Base-by-base conservation (phyloP, 257 asterid genomes). In the Haberlea rhodopensis region DNA sequence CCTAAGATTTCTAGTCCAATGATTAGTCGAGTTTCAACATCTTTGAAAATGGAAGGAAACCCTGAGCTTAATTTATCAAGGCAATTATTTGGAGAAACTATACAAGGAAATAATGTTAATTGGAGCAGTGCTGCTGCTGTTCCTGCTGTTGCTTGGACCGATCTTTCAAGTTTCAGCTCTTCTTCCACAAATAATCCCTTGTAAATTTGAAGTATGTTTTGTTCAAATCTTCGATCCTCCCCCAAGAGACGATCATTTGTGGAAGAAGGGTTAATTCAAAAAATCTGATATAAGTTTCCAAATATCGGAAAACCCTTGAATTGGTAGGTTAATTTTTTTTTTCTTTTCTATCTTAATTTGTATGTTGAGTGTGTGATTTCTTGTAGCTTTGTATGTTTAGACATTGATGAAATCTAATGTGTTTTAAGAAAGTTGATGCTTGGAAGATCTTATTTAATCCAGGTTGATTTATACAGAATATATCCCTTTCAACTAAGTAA, bases 21-120 rank as follows among this genome's bases (percentile, higher is more conserved):
- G 16, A 45, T 85, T 4, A 71, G 67, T 43, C 96, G 81, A 69
- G 21, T 80, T n/a, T n/a, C n/a, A 53, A 84, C 85, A 4, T 76
- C 92, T 6, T 82, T 89, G 72, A 89, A 89, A 64, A 77, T 86
- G 90, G 96, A 89, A 71, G 92, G 72, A 26, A 73, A 72, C 49
- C 81, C 71, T 43, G 84, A 75, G 34, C 45, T 73, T 76, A 75
- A 74, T 59, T 53, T 78, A 68, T 75, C 90, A 28, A 71, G 87
- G 66, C 90, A 86, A 13, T 57, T 86, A 1, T 43, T 81, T 76
- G 91, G 83, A n/a, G 80, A 85, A 11, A n/a, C n/a, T n/a, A 72
- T 74, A 27, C 66, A 60, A 4, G 78, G 73, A 13, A 81, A 78
- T 16, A 76, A 78, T 22, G 60, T 72, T 46, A 84, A 81, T 54